Conservation (phyloP, 345 rosid genomes). For the Boechera divaricarpa region DNA sequence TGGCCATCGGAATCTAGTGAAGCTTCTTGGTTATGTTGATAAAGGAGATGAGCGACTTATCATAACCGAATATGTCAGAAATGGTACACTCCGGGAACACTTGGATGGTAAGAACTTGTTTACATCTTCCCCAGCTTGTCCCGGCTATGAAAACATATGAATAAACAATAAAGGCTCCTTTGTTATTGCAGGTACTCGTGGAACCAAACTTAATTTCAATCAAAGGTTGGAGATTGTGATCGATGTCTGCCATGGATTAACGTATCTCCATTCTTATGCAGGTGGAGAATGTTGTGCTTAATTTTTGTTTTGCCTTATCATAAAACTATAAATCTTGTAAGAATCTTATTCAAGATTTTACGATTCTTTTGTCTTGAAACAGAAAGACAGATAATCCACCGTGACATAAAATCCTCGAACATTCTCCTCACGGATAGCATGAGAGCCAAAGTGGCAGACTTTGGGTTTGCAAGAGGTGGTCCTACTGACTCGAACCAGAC, state of each 20-base stretch:
- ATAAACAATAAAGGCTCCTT: slow-evolving; percentile 14
- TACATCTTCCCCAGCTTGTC: slow-evolving; percentile 1
- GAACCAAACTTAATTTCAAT: slow-evolving; percentile 78
- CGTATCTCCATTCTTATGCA: slow-evolving; percentile 90
- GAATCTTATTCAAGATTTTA: background rate
- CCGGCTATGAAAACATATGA: background rate
- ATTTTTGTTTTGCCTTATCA: background rate
- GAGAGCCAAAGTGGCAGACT: slow-evolving; percentile 98
- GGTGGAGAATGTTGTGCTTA: slow-evolving; percentile 51
- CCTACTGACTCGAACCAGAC: slow-evolving; percentile 65
- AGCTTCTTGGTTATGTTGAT: slow-evolving; percentile 88
- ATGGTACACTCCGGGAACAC: slow-evolving; percentile 95
- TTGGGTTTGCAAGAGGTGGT: slow-evolving; percentile 93
- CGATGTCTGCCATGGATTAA: slow-evolving; percentile 93
- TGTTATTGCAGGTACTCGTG: slow-evolving; percentile 60
- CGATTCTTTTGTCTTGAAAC: slow-evolving; percentile 29
- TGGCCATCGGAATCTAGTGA: slow-evolving; percentile 87
- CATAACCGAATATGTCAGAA: slow-evolving; percentile 86
- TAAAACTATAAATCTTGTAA: background rate
- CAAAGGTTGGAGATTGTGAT: slow-evolving; percentile 93
- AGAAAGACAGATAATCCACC: slow-evolving; percentile 94
- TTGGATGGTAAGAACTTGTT: slow-evolving; percentile 76
- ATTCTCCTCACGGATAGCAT: slow-evolving; percentile 86
- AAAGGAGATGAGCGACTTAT: slow-evolving; percentile 86
- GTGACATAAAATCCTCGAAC: slow-evolving; percentile 96